These are phyloP conservation scores for Martiniozyma abietophila DNA, from an alignment of 805 yeast species.

Conservation along the genomic window DNA sequence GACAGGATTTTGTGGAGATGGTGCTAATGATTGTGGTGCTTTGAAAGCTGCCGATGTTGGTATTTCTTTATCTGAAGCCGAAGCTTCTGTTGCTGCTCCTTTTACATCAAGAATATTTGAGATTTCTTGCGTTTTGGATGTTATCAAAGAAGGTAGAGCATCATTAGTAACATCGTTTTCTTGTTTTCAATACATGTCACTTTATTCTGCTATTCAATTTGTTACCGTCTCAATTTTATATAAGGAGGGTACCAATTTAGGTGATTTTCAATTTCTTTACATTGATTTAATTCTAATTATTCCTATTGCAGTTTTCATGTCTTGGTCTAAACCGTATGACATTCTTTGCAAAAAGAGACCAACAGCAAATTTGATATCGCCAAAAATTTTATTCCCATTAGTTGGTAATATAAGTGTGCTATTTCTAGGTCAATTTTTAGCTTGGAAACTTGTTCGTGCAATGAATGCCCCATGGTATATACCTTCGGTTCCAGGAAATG, in stretches of 20 bases:
- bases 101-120: slow-evolving; percentile 88
- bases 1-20: slow-evolving; percentile 97
- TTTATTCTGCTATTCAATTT: slow-evolving; percentile 95
- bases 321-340: slow-evolving; percentile 83
- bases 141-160: slow-evolving; percentile 90
- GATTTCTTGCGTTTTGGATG: slow-evolving; percentile 85
- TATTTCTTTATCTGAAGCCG: slow-evolving; percentile 91
- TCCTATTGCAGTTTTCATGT: slow-evolving; percentile 95
- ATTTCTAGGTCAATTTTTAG: slow-evolving; percentile 51
- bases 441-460: slow-evolving; percentile 47
- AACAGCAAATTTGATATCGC: slow-evolving; percentile 85
- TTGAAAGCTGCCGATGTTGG: slow-evolving; percentile 97
- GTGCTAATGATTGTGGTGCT: slow-evolving; percentile 99
- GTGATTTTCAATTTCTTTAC: slow-evolving; percentile 93
- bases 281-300: slow-evolving; percentile 85
- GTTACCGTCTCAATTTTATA: slow-evolving; percentile 78
- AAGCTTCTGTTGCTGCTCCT: slow-evolving; percentile 98
- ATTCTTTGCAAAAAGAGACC: slow-evolving; percentile 66
- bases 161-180: slow-evolving; percentile 91
- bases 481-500: slow-evolving; percentile 72
- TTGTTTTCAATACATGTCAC: slow-evolving; percentile 95
- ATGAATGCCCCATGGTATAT: slow-evolving; percentile 65
- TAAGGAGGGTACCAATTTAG: slow-evolving; percentile 82
- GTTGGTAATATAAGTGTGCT: slow-evolving; percentile 65
- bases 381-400: slow-evolving; percentile 76